Base-by-base conservation (phyloP, 345 rosid species). In the Arabidopsis arenosa region DNA sequence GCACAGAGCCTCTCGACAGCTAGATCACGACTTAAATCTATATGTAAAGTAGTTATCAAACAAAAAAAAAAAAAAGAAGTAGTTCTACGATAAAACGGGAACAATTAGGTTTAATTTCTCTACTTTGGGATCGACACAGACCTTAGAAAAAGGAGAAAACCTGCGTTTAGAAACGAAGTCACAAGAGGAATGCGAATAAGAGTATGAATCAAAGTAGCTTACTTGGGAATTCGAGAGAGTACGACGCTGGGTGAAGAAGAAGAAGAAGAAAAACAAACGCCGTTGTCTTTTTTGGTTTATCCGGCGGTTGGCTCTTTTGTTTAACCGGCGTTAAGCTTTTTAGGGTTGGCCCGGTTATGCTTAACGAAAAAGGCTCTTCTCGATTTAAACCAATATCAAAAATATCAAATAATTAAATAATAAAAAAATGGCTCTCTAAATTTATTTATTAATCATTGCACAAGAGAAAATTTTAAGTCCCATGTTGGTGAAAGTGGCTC, bases 301-400 rank as follows among this genome's bases (percentile, higher is more conserved):
- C 72, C 72, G 72, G 72, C 62, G 72, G 48, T 51, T 4, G 40
- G 7, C 35, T 49, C 4, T 61, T 53, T 67, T 40, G 53, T 59
- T 48, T 39, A 39, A 67, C 79, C 79, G 73, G 73, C 53, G 54
- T 57, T 49, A 4, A 59, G 63, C 43, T 15, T 75, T 32, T 67
- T 75, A 75, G 79, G 79, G 79, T 61, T 75, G 59, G 12, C 30
- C 65, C 47, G 65, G 47, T 60, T 60, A 0, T 48, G 47, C 37
- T 65, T 4, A n/a, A 71, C 37, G 14, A 44, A 12, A 55, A 18
- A 2, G 74, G 32, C 5, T 51, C 30, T 21, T 18, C 13, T 53
- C 65, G 30, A 60, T 23, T 48, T 70, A 33, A 70, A 17, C 57
- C 36, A 32, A 8, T 7, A 13, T 32, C 65, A 17, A 32, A 66